Evolutionary conservation across 306 rosid genomes (phyloP), one percentile per base, ranked within the genome.

Genomic region (Lupinus albus): DNA sequence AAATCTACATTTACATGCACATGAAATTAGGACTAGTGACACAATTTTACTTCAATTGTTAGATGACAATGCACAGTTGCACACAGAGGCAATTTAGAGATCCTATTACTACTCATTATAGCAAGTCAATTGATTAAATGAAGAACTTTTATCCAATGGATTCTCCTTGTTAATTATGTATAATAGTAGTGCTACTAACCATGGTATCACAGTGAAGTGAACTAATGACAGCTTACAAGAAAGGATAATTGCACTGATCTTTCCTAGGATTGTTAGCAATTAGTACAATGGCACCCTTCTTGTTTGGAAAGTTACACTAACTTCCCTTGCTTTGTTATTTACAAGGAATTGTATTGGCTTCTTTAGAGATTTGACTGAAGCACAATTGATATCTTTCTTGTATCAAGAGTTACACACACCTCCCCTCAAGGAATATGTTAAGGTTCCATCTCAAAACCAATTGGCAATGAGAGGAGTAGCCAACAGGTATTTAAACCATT

Each of bases 11-110:
- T 13, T 50, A 42, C 39, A 64, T 6, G 57, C 6, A 15, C 38
- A 8, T 59, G 56, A 69, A 44, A 6, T 41, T 42, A 28, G 36
- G 41, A 45, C 44, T 2, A 60, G 9, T 28, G 12, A 33, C 38
- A 57, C 9, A 47, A 10, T 30, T 67, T 71, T 16, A 46, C 49
- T 54, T 1, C 6, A 64, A 64, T 54, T 44, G 8, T 63, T 25
- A 42, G 52, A 63, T 42, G 62, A 5, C 11, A 45, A 25, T 25
- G 30, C 30, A 25, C 30, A 25, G 30, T 25, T 25, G 30, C 30
- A 25, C 30, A 25, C 14, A 14, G 10, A 35, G 11, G 16, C 47
- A 39, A 13, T 55, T 50, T 28, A 74, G 32, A 32, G 53, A 57
- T 70, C 73, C 35, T 39, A 44, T 25, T 25, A 3, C 30, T 25